These are phyloP conservation scores for Dendrocalamus latiflorus DNA, from an alignment of 202 grass and related monocot genomes.

Conservation along the genomic window DNA sequence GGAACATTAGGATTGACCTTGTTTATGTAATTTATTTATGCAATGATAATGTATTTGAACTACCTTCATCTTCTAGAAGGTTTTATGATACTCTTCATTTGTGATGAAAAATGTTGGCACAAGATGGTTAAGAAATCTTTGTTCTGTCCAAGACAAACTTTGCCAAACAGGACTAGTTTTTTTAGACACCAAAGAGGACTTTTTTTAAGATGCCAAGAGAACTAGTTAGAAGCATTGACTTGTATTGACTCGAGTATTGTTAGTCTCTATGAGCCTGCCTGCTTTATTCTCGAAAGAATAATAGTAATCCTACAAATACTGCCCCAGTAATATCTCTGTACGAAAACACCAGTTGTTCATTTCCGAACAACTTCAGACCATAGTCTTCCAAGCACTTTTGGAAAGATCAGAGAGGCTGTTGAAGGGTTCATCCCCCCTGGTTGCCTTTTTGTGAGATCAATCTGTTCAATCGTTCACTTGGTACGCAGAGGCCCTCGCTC, in stretches of 20 bases:
- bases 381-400: not conserved
- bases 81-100: not conserved
- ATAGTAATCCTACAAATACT: too few species aligned
- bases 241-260: not conserved
- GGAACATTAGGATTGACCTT: not conserved
- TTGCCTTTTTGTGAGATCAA: not conserved
- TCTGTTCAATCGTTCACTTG: not conserved
- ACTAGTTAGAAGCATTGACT: not conserved
- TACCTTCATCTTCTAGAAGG: not conserved
- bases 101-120: not conserved
- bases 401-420: not conserved
- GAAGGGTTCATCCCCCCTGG: constrained; percentile 34
- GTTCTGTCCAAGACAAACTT: not conserved
- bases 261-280: not conserved
- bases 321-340: not conserved
- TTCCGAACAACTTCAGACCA: not conserved
- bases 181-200: too few species aligned
- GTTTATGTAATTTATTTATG: not conserved
- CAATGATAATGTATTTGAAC: not conserved
- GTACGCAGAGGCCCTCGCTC: not conserved
- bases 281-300: not conserved
- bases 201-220: too few species aligned
- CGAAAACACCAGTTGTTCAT: not conserved
- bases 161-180: not conserved
- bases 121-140: not conserved